Evolutionary conservation across 1,139 yeast genomes (phyloP), one percentile per base, ranked within the genome.

Genomic region (Debaryomyces fabryi): DNA sequence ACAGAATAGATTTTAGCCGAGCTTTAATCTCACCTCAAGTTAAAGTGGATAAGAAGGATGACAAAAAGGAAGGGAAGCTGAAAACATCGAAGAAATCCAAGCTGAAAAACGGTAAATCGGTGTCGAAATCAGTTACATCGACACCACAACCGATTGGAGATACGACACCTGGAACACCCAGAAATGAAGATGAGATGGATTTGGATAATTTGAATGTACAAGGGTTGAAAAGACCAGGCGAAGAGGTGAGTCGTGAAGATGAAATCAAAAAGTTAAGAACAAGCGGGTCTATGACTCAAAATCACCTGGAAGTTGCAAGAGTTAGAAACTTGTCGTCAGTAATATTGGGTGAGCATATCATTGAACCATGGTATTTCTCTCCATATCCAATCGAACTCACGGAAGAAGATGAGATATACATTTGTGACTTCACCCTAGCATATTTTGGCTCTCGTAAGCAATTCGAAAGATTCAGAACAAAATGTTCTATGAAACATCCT

Each of bases 321-420:
- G 97, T 93, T 40, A 79, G 98, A 58, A 93, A 93, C 63, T 76
- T 95, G 55, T 76, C 82, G 35, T 77, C 82, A 42, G 81, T 93
- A 3, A 86, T 90, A 4, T 83, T 93, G 69, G 99, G 99, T 1
- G 88, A 87, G 54, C 91, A 85, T 66, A 88, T 88, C 54, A 89
- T 95, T 44, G 99, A 93, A 64, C 99, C 99, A 1, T 93, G 99
- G 99, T 95, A 93, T 68, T 93, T 95, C 63, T 88, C 97, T 2
- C 98, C 99, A 0, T 93, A 95, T 64, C 99, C 99, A 0, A 78
- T 90, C 13, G 99, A 93, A 64, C 78, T 91, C 49, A 91, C 97
- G 0, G 98, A 92, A 58, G 95, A 86, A 54, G 98, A 92, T 61
- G 84, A 80, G 50, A 81, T 93, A 20, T 95, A 87, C 65, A 86